phyloP scores from a whole-genome alignment of 2,329 filamentous ascomycete genomes.

The Neophaeococcomyces mojaviensis region DNA sequence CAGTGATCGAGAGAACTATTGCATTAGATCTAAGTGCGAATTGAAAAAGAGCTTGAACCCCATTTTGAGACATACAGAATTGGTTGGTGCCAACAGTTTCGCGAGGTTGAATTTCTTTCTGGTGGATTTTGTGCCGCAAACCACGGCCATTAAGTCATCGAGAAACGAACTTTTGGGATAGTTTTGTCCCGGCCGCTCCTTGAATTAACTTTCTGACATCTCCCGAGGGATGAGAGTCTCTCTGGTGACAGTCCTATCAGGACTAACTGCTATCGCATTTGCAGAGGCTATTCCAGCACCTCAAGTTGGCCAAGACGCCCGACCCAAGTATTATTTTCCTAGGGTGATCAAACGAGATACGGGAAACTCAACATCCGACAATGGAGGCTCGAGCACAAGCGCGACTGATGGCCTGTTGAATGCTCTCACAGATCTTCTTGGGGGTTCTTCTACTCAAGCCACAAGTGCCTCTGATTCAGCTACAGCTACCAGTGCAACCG shows the following conservation, averaged over 20 bases:
- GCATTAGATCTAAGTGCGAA: background rate
- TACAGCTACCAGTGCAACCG: constrained; percentile 11
- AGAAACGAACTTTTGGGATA: constrained; percentile 15
- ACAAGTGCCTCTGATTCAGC: constrained; percentile 11
- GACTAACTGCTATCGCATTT: constrained; percentile 22
- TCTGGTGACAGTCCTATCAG: constrained; percentile 21
- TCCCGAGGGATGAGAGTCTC: constrained; percentile 19
- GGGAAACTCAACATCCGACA: background rate
- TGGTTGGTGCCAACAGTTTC: no score
- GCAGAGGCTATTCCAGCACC: constrained; percentile 25
- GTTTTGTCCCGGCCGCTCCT: constrained; percentile 21
- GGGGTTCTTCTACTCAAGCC: constrained; percentile 9
- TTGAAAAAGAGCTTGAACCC: no score
- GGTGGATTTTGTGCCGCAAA: no score
- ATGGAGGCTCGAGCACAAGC: constrained; percentile 2
- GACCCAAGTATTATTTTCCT: constrained; percentile 26
- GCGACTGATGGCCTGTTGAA: background rate
- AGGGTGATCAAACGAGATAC: constrained; percentile 24
- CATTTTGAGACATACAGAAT: no score
- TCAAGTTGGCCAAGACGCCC: constrained; percentile 15
- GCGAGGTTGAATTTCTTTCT: no score
- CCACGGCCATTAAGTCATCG: no score
- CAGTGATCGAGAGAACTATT: background rate
- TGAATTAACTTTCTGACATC: constrained; percentile 8
- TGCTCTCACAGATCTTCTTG: constrained; percentile 4